Base-by-base conservation (phyloP, 2,329 filamentous ascomycete genomes). In the Monosporascus sp. region DNA sequence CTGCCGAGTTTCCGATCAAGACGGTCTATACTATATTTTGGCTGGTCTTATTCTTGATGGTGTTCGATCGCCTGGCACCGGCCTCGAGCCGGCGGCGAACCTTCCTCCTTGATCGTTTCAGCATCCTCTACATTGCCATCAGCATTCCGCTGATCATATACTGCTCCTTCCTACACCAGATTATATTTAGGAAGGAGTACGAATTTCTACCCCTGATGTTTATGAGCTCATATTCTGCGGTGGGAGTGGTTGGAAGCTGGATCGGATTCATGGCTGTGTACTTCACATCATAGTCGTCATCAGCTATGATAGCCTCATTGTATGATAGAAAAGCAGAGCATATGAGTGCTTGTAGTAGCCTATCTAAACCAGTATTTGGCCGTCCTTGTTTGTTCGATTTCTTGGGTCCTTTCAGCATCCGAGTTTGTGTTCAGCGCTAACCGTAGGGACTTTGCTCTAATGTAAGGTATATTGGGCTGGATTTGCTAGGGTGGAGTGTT, bases 171-270 rank as follows among this genome's bases (percentile, higher is more conserved):
- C 59, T 94, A 7, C 94, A 99, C 70, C 81, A 83, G 48, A 70
- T 93, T n/a, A 74, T 95, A 5, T 97, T 96, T 73, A 91, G 91
- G 0, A 81, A 84, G 64, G 82, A 77, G 58, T 90, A 89, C 63
- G 90, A 97, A 72, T 99, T 97, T 70, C 72, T 99, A 51, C 94
- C 94, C 25, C 75, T 97, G 62, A 97, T 99, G 93, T 94, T 97
- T 67, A 97, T 87, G 61, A 97, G 93, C 75, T 88, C 89, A 14
- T 99, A 97, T 71, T 90, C 88, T 36, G 94, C 94, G 5, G 77
- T 97, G 54, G 94, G 94, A n/a, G 92, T 97, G 1, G 85, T 97
- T 18, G 91, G 90, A 3, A 97, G 94, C 72, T 97, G 93, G 93
- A 65, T 97, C 41, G 92, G 94, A 9, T 97, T 96, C 69, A 83